phyloP scores from a whole-genome alignment of 169 alveolate genomes.

The Cyclospora cayetanensis region DNA sequence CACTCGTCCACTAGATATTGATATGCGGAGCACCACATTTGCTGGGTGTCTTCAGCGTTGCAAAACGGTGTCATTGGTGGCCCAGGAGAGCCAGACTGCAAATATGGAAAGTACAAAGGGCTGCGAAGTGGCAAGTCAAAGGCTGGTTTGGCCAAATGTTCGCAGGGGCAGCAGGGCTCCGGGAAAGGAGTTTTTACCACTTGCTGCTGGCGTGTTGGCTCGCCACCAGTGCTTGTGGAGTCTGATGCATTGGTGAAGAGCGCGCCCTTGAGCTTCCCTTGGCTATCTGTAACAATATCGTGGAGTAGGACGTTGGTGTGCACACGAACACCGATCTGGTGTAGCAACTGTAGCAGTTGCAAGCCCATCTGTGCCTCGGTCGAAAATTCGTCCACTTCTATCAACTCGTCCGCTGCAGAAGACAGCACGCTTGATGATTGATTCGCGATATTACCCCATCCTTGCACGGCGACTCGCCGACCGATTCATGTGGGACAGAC shows the following conservation, averaged over 20 bases:
- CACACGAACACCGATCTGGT: background rate
- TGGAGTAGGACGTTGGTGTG: background rate
- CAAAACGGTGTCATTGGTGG: background rate
- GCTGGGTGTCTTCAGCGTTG: background rate
- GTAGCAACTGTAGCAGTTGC: background rate
- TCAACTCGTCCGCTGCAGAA: background rate
- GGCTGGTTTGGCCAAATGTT: background rate
- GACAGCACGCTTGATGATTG: too few relatives aligned
- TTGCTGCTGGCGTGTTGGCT: background rate
- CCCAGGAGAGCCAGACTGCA: background rate
- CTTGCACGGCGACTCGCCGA: too few relatives aligned
- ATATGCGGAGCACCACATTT: background rate
- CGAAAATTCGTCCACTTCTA: background rate
- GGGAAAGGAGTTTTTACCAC: background rate
- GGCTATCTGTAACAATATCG: background rate
- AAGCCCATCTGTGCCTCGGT: background rate
- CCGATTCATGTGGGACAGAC: too few relatives aligned
- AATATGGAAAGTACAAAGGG: background rate
- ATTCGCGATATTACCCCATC: too few relatives aligned
- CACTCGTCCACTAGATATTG: background rate
- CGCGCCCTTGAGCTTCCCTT: background rate
- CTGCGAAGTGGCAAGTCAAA: background rate
- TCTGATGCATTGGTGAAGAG: background rate
- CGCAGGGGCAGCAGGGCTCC: background rate
- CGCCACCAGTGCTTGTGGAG: background rate